Conservation (phyloP, 2,329 filamentous ascomycete species). For the Pseudocercospora pini-densiflorae region DNA sequence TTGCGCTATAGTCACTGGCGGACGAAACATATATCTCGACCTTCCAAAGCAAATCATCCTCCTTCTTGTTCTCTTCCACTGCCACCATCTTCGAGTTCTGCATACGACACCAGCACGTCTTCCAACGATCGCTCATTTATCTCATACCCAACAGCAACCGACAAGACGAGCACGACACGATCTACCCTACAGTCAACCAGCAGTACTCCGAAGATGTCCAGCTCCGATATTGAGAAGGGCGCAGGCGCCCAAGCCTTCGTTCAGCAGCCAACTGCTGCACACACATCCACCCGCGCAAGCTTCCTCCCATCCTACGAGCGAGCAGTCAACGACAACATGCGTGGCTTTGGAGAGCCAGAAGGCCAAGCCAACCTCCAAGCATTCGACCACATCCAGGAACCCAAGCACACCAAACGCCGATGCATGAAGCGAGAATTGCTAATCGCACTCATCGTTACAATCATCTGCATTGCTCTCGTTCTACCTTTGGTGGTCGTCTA, state of each 20-base stretch:
- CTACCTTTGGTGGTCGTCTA: constrained; percentile 10
- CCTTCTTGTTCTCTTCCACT: not conserved
- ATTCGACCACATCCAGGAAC: constrained; percentile 18
- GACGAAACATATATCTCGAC: not conserved
- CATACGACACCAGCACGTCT: not conserved
- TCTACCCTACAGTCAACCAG: not conserved
- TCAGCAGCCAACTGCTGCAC: constrained; percentile 5
- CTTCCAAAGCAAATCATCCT: not conserved
- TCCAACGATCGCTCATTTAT: not conserved
- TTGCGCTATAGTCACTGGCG: constrained; percentile 6
- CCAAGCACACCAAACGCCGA: constrained; percentile 11
- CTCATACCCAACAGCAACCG: not conserved
- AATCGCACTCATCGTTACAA: constrained; percentile 11
- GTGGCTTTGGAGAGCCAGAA: constrained; percentile 12
- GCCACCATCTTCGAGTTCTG: not conserved
- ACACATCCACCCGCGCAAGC: not conserved
- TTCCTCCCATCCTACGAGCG: constrained; percentile 21
- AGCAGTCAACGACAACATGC: constrained; percentile 18
- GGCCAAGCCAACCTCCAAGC: constrained; percentile 12
- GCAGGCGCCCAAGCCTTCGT: constrained; percentile 4
- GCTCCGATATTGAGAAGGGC: constrained; percentile 15
- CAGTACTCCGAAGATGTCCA: constrained; percentile 11
- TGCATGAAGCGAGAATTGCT: constrained; percentile 23
- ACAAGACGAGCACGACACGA: not conserved
- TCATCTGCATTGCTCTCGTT: constrained; percentile 12